Percentiles rank a stretch among this genome's conserved stretches.
These are phyloP conservation scores for Pichia phayaonensis DNA, from an alignment of 805 yeast species.

Conservation along the genomic window DNA sequence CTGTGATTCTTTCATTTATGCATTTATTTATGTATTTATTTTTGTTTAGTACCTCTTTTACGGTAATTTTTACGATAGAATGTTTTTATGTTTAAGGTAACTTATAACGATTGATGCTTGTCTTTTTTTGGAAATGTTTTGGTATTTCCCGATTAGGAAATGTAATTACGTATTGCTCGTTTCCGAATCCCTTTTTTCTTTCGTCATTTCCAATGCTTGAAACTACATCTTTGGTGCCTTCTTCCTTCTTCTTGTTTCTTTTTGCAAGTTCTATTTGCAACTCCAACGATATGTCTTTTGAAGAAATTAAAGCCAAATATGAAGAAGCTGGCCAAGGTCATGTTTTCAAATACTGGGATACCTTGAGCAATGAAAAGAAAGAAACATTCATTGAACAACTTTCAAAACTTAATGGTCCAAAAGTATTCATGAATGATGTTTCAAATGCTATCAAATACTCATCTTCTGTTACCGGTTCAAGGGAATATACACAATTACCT, in stretches of 20 bases:
- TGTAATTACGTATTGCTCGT: neutral
- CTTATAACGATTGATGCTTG: neutral
- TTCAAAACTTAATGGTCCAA: conserved; percentile 35
- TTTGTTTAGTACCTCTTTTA: too few species aligned
- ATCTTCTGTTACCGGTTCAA: conserved; percentile 13
- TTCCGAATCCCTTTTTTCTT: neutral
- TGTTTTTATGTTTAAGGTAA: neutral
- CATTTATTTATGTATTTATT: too few species aligned
- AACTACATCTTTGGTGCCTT: too few species aligned
- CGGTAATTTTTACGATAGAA: too few species aligned
- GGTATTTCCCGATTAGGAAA: neutral
- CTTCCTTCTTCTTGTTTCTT: neutral
- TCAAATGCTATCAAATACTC: conserved; percentile 38
- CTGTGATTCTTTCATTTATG: too few species aligned
- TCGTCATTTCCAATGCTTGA: neutral
- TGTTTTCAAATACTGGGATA: conserved; percentile 41
- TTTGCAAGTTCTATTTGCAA: neutral
- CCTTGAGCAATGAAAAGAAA: conserved; percentile 31
- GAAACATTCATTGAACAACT: conserved; percentile 34
- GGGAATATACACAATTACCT: conserved; percentile 45
- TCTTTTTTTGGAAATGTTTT: neutral
- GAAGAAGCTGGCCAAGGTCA: conserved; percentile 45
- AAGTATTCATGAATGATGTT: conserved; percentile 34
- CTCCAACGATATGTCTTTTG: neutral
- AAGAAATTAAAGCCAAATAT: conserved; percentile 21